These are phyloP conservation scores for Dendrocalamus latiflorus DNA, from an alignment of 202 grass and related monocot species.

Conservation along the genomic window DNA sequence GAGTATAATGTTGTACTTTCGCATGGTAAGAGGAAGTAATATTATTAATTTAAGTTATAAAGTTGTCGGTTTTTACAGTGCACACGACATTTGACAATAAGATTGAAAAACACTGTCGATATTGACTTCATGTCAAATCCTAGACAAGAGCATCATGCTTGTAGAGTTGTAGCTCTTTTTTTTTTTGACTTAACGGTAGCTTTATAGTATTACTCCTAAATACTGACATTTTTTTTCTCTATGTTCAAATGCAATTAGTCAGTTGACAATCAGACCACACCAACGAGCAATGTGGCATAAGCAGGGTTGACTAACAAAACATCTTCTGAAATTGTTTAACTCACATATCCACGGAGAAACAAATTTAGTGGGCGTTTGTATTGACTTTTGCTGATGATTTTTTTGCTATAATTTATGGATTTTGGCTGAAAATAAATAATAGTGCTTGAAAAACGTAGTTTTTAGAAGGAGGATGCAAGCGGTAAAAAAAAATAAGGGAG, in stretches of 20 bases:
- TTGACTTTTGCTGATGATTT: no score
- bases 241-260: not conserved
- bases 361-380: not conserved
- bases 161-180: not conserved
- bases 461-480: no score
- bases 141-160: not conserved
- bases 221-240: not conserved
- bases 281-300: not conserved
- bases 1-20: not conserved
- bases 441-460: rapidly evolving
- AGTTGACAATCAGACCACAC: not conserved
- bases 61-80: not conserved
- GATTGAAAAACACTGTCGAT: not conserved
- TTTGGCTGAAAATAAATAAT: no score
- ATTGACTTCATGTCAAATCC: not conserved
- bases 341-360: not conserved
- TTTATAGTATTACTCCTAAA: not conserved
- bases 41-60: not conserved
- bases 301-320: not conserved
- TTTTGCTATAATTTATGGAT: no score
- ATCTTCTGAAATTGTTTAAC: not conserved
- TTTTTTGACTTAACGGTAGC: not conserved
- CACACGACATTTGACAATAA: not conserved
- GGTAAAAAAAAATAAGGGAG: no score
- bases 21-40: not conserved